A percentile compares a stretch with the other conserved stretches of the same genome.
Evolutionary conservation across 352 stramenopile genomes (phyloP).

Genomic region (Globisporangium splendens): DNA sequence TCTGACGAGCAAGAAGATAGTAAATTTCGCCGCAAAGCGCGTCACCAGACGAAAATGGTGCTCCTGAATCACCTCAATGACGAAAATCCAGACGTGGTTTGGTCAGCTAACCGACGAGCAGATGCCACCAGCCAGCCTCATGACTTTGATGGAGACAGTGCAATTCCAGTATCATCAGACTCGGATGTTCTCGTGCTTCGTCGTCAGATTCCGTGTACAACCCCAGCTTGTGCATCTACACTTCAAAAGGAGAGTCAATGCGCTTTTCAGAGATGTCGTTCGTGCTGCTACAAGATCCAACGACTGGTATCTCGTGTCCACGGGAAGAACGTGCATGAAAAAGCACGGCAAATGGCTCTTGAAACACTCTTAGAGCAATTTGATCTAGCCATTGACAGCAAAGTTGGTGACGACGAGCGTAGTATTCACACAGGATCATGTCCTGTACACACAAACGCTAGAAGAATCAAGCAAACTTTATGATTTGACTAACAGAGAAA

Average conservation of each 20-base stretch:
- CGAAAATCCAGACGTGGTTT: conserved; percentile 41
- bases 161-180: neutral
- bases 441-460: conserved; percentile 30
- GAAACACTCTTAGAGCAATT: conserved; percentile 2
- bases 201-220: conserved; percentile 23
- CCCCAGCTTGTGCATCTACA: conserved; percentile 26
- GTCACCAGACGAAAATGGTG: conserved; percentile 52
- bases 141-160: no score
- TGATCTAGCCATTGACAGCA: neutral
- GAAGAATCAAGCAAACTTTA: neutral
- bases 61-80: conserved; percentile 41
- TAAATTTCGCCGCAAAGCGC: conserved; percentile 61
- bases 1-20: conserved; percentile 16
- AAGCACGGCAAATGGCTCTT: conserved; percentile 11
- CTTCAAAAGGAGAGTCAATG: conserved; percentile 42
- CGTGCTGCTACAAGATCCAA: conserved; percentile 69
- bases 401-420: no score
- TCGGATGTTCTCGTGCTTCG: conserved; percentile 11
- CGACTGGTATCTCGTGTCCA: conserved; percentile 24
- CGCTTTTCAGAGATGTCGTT: conserved; percentile 46
- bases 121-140: neutral
- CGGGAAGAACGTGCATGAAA: conserved; percentile 11
- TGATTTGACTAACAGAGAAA: no score
- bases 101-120: conserved; percentile 39
- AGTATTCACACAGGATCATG: conserved; percentile 15